phyloP scores from a whole-genome alignment of 495 filamentous ascomycete genomes.

The Penicillium verhagenii region DNA sequence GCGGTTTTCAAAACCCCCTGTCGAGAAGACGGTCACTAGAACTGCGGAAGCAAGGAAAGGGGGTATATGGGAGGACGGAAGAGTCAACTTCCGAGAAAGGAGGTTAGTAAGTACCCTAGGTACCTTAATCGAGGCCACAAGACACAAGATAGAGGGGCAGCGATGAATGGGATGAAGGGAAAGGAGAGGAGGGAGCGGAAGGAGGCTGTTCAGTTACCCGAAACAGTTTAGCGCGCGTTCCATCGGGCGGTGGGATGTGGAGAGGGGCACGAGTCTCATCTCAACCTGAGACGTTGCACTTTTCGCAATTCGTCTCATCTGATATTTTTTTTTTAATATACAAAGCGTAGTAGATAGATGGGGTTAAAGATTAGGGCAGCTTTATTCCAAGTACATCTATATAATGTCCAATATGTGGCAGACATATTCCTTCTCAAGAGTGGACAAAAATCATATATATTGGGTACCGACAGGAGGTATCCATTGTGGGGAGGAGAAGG shows the following conservation, averaged over 20 bases:
- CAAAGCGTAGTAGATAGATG: too few species aligned
- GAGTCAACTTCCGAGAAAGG: constrained; percentile 18
- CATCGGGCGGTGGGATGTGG: constrained; percentile 34
- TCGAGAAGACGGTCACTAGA: constrained; percentile 20
- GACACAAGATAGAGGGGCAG: constrained; percentile 13
- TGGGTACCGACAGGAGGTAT: not conserved
- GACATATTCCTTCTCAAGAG: too few species aligned
- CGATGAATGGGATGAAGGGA: constrained; percentile 13
- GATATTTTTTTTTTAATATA: too few species aligned
- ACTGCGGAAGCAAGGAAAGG: constrained; percentile 5
- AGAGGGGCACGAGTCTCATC: constrained; percentile 23
- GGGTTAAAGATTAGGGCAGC: too few species aligned
- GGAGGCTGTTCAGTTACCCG: constrained; percentile 24
- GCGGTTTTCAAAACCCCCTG: constrained; percentile 18
- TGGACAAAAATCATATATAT: not conserved
- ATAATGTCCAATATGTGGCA: too few species aligned
- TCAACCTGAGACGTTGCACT: constrained; percentile 4
- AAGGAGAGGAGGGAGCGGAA: constrained; percentile 28
- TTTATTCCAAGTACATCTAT: not conserved
- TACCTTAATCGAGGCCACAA: not conserved
- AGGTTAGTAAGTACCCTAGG: constrained; percentile 3
- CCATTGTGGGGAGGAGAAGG: not conserved
- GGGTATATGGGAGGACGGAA: constrained; percentile 14
- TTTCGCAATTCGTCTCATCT: not conserved
- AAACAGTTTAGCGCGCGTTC: constrained; percentile 29